Evolutionary conservation across 805 yeast genomes (phyloP).

Genomic region (Saccharomycopsis oosterbeekiorum): DNA sequence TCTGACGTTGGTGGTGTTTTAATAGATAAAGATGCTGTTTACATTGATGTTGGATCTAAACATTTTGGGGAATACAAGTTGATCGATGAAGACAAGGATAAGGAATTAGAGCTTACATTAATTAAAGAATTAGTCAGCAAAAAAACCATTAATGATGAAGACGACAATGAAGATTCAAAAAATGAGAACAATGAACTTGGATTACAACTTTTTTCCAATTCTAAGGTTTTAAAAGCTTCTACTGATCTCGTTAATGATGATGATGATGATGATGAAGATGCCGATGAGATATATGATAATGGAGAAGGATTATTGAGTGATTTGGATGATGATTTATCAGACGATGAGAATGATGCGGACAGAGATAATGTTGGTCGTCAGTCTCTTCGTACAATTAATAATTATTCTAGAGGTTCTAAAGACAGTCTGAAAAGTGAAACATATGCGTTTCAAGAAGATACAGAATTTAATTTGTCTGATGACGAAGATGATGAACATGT

Average conservation of each 20-base stretch:
- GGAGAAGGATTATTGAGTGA: constrained; percentile 33
- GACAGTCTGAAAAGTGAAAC: constrained; percentile 28
- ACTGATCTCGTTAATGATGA: constrained; percentile 4
- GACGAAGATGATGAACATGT: constrained; percentile 30
- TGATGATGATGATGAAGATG: constrained; percentile 23
- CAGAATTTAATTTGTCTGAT: constrained; percentile 33
- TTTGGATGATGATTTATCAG: constrained; percentile 30
- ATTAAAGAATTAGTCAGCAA: constrained; percentile 11
- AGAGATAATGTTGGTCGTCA: constrained; percentile 30
- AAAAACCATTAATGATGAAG: constrained; percentile 4
- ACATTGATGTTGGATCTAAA: constrained; percentile 61
- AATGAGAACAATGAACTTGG: constrained; percentile 5
- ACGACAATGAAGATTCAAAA: constrained; percentile 20
- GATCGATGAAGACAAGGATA: constrained; percentile 13
- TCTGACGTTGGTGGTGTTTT: constrained; percentile 98
- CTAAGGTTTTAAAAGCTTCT: constrained; percentile 7
- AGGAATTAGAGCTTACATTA: constrained; percentile 11
- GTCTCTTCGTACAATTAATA: constrained; percentile 10
- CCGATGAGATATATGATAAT: constrained; percentile 35
- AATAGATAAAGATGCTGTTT: constrained; percentile 95
- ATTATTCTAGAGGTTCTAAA: constrained; percentile 34
- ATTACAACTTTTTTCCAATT: constrained; percentile 13
- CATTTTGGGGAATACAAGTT: constrained; percentile 22
- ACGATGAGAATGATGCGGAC: constrained; percentile 31
- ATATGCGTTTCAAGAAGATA: constrained; percentile 42